A percentile compares a stretch with the other conserved stretches of the same genome.
Conservation (phyloP, 163 green algal genomes). For the Scenedesmus sp. region DNA sequence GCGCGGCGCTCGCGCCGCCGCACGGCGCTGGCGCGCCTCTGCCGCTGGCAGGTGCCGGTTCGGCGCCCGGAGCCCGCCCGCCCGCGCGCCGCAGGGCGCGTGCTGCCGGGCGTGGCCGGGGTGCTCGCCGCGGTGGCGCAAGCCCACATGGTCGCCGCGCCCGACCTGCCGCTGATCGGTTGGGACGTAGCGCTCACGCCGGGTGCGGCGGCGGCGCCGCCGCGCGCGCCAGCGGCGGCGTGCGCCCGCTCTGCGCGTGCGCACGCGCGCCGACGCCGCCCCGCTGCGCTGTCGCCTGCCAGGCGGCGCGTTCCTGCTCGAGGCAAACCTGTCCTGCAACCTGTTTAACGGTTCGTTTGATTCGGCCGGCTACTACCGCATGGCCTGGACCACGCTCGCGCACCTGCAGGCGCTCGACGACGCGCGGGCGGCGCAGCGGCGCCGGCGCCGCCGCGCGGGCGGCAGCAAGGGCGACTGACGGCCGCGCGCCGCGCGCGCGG, state of each 20-base stretch:
- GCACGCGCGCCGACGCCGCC: too few relatives aligned
- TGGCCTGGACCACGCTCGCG: conserved; percentile 9
- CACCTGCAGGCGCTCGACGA: not conserved
- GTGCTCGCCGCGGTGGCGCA: not conserved
- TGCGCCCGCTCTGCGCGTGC: too few relatives aligned
- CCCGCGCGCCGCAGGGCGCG: not conserved
- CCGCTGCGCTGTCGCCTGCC: too few relatives aligned
- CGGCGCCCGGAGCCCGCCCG: too few relatives aligned
- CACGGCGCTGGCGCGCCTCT: too few relatives aligned
- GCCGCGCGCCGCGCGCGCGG: too few relatives aligned
- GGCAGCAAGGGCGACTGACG: too few relatives aligned
- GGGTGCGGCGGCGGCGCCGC: not conserved
- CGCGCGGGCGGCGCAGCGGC: not conserved
- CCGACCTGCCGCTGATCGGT: conserved; percentile 46
- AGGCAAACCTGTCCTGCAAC: conserved; percentile 52
- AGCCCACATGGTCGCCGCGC: conserved; percentile 25
- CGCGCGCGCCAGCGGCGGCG: too few relatives aligned
- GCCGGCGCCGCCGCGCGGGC: not conserved
- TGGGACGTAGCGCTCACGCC: conserved; percentile 53
- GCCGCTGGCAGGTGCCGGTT: too few relatives aligned
- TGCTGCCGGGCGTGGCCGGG: not conserved
- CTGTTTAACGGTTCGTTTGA: conserved; percentile 47
- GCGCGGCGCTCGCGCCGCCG: too few relatives aligned
- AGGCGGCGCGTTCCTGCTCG: conserved; percentile 40
- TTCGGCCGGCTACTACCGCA: not conserved